phyloP scores from a whole-genome alignment of 306 rosid genomes.

The Dalbergia cochinchinensis region DNA sequence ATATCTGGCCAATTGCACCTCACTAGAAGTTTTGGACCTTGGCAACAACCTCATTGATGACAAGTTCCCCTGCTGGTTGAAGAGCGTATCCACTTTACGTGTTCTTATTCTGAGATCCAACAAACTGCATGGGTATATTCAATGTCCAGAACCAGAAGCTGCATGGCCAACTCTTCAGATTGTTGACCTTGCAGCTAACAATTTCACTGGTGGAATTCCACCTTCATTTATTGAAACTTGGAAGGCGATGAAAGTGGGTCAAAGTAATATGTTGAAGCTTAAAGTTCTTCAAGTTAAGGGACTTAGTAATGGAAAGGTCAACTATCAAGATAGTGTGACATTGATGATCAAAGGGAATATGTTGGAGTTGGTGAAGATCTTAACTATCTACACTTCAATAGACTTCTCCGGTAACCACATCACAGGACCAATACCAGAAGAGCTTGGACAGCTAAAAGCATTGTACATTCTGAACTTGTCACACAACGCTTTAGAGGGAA shows the following conservation, averaged over 20 bases:
- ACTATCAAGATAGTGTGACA: conserved; percentile 35
- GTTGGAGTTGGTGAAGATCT: not conserved
- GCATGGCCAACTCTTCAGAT: not conserved
- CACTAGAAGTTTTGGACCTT: conserved; percentile 3
- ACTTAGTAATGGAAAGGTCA: fast-evolving
- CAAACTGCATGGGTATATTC: not conserved
- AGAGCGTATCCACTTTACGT: conserved; percentile 1
- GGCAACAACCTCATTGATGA: not conserved
- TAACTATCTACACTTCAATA: conserved; percentile 20
- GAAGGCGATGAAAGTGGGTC: conserved; percentile 33
- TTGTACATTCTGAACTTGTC: conserved; percentile 32
- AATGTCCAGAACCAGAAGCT: conserved; percentile 35
- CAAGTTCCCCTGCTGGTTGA: conserved; percentile 11
- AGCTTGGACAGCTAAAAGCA: conserved; percentile 15
- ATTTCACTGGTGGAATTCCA: conserved; percentile 31
- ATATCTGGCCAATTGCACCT: not conserved
- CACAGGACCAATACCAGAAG: conserved; percentile 9
- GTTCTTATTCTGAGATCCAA: not conserved
- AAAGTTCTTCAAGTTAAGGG: not conserved
- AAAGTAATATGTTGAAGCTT: not conserved
- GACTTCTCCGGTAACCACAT: conserved; percentile 34
- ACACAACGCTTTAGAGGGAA: conserved; percentile 25
- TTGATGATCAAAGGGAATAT: not conserved
- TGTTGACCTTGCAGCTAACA: conserved; percentile 32
- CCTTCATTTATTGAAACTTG: not conserved